These are phyloP conservation scores for Aspergillus cejpii DNA, from an alignment of 2,329 filamentous ascomycete genomes.

Conservation along the genomic window DNA sequence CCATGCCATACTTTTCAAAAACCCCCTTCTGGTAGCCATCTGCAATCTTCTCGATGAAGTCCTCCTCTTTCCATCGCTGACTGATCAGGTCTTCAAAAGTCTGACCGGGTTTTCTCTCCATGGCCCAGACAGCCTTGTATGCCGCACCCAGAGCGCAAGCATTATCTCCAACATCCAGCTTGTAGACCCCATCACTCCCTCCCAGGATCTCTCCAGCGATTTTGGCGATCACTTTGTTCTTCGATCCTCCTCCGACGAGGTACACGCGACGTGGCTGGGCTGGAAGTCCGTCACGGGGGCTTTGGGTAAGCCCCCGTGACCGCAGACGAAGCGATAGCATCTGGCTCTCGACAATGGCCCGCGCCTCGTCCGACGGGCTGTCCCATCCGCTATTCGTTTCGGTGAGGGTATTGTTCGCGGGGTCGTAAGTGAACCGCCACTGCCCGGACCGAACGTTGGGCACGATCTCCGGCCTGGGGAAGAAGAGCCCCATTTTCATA, in stretches of 20 bases:
- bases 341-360: slow-evolving; percentile 89
- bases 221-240: slow-evolving; percentile 81
- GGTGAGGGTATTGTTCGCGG: slow-evolving; percentile 45
- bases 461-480: slow-evolving; percentile 90
- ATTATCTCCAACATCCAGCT: slow-evolving; percentile 88
- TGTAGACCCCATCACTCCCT: slow-evolving; percentile 81
- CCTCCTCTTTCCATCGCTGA: slow-evolving; percentile 74
- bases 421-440: slow-evolving; percentile 67
- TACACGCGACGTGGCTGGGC: slow-evolving; percentile 85
- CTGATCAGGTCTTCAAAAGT: slow-evolving; percentile 86
- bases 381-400: slow-evolving; percentile 51
- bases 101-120: slow-evolving; percentile 61
- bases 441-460: slow-evolving; percentile 81
- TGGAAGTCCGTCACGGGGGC: slow-evolving; percentile 54
- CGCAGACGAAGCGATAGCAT: slow-evolving; percentile 84
- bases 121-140: slow-evolving; percentile 92
- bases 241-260: slow-evolving; percentile 84
- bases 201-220: slow-evolving; percentile 84
- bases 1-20: slow-evolving; percentile 71
- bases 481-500: slow-evolving; percentile 90
- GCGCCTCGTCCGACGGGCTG: slow-evolving; percentile 63
- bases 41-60: slow-evolving; percentile 74
- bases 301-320: slow-evolving; percentile 65
- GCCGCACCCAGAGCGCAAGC: slow-evolving; percentile 90
- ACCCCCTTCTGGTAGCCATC: slow-evolving; percentile 68